These are phyloP conservation scores for Fraxinus pennsylvanica DNA, from an alignment of 257 asterid genomes.

Conservation along the genomic window DNA sequence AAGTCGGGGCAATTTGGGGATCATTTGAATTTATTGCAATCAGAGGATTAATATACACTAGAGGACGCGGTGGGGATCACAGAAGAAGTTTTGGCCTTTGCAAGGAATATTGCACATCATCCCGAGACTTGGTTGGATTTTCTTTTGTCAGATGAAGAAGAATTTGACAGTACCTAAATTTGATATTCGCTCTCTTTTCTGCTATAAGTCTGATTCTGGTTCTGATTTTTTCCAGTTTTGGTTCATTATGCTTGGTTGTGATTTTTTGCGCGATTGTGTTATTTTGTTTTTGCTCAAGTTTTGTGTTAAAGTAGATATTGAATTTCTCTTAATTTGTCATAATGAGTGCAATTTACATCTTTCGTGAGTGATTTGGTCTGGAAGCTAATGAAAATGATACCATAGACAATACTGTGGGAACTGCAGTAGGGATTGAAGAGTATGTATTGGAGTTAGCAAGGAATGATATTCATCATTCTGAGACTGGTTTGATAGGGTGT, in stretches of 20 bases:
- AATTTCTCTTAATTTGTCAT: neutral
- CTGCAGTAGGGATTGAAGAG: neutral
- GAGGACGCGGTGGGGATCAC: conserved; percentile 79
- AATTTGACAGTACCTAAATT: conserved; percentile 61
- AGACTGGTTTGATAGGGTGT: neutral
- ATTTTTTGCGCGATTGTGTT: neutral
- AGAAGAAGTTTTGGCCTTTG: conserved; percentile 82
- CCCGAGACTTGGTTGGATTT: conserved; percentile 99
- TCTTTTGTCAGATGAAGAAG: conserved; percentile 83
- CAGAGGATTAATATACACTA: conserved; percentile 38
- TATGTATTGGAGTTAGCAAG: neutral
- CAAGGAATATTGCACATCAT: conserved; percentile 91
- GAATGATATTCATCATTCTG: neutral
- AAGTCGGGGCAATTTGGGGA: conserved; percentile 31
- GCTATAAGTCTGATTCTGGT: neutral
- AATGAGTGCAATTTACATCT: neutral
- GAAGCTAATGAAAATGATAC: neutral
- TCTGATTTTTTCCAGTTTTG: neutral
- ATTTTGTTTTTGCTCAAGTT: neutral
- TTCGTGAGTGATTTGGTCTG: neutral
- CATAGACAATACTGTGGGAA: neutral
- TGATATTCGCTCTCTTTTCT: neutral
- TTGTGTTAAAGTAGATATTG: neutral
- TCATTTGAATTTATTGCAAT: neutral
- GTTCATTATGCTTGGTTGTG: neutral